Evolutionary conservation across 495 filamentous ascomycete species (phyloP).

Genomic region (Venustampulla echinocandica): DNA sequence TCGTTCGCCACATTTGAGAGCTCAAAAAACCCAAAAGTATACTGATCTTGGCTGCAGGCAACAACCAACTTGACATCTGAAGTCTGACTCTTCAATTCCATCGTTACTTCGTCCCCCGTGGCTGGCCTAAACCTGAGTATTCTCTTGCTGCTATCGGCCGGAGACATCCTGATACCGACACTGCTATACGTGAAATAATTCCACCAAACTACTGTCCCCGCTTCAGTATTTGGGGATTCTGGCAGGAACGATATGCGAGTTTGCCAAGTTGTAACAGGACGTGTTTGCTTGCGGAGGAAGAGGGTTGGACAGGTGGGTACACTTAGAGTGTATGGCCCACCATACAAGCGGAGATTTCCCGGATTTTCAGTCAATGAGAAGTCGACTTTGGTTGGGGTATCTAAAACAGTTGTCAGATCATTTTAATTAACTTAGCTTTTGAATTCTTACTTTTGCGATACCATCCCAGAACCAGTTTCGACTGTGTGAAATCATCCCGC

Average conservation of each 20-base stretch:
- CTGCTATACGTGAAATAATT: slow-evolving; percentile 35
- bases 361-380: neutral
- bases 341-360: neutral
- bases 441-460: slow-evolving; percentile 40
- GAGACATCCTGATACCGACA: slow-evolving; percentile 27
- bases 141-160: neutral
- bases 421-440: no score
- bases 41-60: neutral
- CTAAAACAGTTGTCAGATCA: no score
- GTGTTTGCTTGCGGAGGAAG: neutral
- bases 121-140: neutral
- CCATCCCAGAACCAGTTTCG: slow-evolving; percentile 29
- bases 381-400: slow-evolving; percentile 13
- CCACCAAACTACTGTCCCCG: slow-evolving; percentile 34
- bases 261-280: neutral
- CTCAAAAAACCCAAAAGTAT: neutral
- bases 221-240: slow-evolving; percentile 26
- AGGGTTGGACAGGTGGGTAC: neutral
- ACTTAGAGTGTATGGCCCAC: neutral
- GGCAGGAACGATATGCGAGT: slow-evolving; percentile 26
- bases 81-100: neutral
- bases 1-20: neutral
- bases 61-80: neutral
- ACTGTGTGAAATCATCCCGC: slow-evolving; percentile 32
- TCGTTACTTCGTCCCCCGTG: neutral